Percentiles rank a stretch among this genome's conserved stretches.
Conservation (phyloP, 768 basidiomycete species). For the Suillus sp. region DNA sequence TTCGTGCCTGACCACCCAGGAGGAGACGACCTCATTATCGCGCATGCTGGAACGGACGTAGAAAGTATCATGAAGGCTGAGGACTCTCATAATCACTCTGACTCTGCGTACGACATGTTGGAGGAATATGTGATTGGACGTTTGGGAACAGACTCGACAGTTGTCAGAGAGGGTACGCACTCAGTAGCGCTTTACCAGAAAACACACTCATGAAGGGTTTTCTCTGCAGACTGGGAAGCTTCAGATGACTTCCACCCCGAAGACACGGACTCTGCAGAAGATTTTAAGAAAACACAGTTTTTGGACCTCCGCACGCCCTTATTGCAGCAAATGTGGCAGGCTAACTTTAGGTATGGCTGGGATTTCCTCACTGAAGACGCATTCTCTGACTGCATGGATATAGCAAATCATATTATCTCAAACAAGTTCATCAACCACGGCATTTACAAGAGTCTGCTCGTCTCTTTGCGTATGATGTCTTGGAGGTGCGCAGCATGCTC, state of each 20-base stretch:
- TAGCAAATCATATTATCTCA: slow-evolving; percentile 93
- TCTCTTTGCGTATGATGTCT: slow-evolving; percentile 77
- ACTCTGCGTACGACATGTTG: slow-evolving; percentile 90
- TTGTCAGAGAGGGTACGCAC: slow-evolving; percentile 75
- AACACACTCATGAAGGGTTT: background rate
- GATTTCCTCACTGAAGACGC: background rate
- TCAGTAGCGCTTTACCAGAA: background rate
- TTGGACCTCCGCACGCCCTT: slow-evolving; percentile 87
- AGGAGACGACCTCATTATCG: slow-evolving; percentile 87
- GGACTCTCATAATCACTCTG: slow-evolving; percentile 85
- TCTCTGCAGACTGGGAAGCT: slow-evolving; percentile 77
- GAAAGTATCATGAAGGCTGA: slow-evolving; percentile 78
- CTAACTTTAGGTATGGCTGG: slow-evolving; percentile 72
- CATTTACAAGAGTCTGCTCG: slow-evolving; percentile 83
- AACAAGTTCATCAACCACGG: slow-evolving; percentile 96
- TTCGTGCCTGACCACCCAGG: slow-evolving; percentile 93
- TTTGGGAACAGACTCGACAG: slow-evolving; percentile 71
- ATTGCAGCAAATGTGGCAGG: slow-evolving; percentile 82
- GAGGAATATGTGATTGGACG: slow-evolving; percentile 86
- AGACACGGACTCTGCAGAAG: slow-evolving; percentile 76
- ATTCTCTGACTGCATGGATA: slow-evolving; percentile 14
- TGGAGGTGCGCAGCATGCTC: slow-evolving; percentile 60
- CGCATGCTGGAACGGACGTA: slow-evolving; percentile 84
- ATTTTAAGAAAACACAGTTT: slow-evolving; percentile 90
- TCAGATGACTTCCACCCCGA: slow-evolving; percentile 91